Base-by-base conservation (phyloP, 352 stramenopile species). In the Peronosclerospora sorghi region DNA sequence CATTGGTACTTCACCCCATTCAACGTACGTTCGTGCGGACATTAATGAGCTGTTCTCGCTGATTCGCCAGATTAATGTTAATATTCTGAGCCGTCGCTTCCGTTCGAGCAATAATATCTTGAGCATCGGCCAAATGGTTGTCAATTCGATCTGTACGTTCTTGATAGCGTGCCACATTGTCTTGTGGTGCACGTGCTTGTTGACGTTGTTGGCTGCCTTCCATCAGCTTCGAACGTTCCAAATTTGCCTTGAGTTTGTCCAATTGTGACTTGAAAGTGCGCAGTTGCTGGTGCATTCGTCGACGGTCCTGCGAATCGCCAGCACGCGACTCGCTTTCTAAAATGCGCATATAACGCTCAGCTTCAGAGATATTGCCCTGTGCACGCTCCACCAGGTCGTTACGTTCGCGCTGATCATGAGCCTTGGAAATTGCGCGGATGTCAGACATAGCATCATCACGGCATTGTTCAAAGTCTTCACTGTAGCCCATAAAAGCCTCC, bases 381-480 rank as follows among this genome's bases (percentile, higher is more conserved):
- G 71, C 71, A 39, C 72, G 58, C 55, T 78, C 62, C 26, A 60
- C 49, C 30, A 73, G 51, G 29, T 85, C 74, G 6, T 67, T 56
- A 15, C 66, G 68, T 30, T 65, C 62, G 28, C 60, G 34, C 37
- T 63, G 42, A 39, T 37, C 53, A 10, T 53, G 19, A 10, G 75
- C 73, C 38, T 74, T 75, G 9, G 62, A 20, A 24, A 85, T 70
- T 39, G 56, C 46, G 56, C 76, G 75, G 50, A 88, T 84, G 52
- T 86, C 73, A 36, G 65, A 41, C 54, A 76, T 74, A 18, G 73
- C 76, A 37, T 88, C 76, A 34, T 88, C 76, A 44, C 76, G 73
- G 48, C 74, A 88, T 50, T 86, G 76, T 45, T 88, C 73, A 62
- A 88, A 88, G 67, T 88, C 73, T 50, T 88, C 76, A 44, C 75